Conservation (phyloP, 139 green algal genomes). For the Mesotaenium endlicherianum region DNA sequence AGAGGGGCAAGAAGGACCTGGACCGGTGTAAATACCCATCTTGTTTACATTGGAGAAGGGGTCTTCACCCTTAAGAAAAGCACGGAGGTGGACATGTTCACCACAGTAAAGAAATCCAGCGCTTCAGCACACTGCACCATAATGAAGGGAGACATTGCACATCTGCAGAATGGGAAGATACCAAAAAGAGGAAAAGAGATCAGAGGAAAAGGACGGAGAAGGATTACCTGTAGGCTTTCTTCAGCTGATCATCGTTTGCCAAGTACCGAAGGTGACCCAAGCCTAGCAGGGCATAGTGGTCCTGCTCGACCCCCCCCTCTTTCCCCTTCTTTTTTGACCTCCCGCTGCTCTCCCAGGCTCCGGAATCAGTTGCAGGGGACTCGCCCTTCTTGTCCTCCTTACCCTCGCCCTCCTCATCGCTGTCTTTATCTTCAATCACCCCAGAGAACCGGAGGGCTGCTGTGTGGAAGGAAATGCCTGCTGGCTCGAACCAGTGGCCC, state of each 20-base stretch:
- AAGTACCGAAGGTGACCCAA: conserved; percentile 49
- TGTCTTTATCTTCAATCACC: background rate
- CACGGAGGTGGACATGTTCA: no score
- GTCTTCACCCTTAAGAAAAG: no score
- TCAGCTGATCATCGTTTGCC: conserved; percentile 52
- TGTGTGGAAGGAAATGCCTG: conserved; percentile 30
- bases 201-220: no score
- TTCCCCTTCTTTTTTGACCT: conserved; percentile 42
- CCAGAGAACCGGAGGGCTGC: conserved; percentile 15
- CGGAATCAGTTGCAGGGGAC: background rate
- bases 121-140: no score
- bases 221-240: conserved; percentile 50
- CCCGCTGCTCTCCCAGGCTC: conserved; percentile 16
- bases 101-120: no score
- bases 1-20: no score
- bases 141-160: no score
- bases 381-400: background rate
- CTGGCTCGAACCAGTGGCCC: conserved; percentile 10
- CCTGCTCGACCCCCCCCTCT: conserved; percentile 38
- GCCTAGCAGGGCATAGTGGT: conserved; percentile 50
- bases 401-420: background rate
- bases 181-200: no score
- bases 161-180: no score
- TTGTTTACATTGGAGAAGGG: no score
- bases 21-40: no score